Evolutionary conservation across 805 yeast species (phyloP).

Genomic region (Metschnikowia matae): DNA sequence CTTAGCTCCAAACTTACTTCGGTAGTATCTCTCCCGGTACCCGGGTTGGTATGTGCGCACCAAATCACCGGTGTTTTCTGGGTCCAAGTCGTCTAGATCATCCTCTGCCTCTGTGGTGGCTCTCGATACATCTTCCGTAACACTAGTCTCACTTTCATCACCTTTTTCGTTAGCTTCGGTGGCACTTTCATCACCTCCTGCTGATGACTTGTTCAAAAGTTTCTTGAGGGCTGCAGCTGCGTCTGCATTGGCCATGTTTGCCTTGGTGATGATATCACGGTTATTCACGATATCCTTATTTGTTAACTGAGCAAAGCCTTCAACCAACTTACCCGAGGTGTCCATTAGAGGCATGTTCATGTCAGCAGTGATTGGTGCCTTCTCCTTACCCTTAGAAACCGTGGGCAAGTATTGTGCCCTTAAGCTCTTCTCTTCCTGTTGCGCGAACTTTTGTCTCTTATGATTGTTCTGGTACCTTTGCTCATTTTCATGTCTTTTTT

Average conservation of each 20-base stretch:
- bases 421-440: constrained; percentile 43
- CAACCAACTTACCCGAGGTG: constrained; percentile 67
- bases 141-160: not conserved
- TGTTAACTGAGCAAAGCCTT: constrained; percentile 57
- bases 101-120: constrained; percentile 8
- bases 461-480: constrained; percentile 60
- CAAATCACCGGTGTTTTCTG: constrained; percentile 39
- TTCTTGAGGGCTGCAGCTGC: constrained; percentile 60
- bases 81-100: constrained; percentile 19
- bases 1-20: constrained; percentile 60
- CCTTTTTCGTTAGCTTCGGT: constrained; percentile 3
- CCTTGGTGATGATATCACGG: constrained; percentile 58
- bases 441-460: constrained; percentile 51
- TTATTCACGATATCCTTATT: constrained; percentile 69
- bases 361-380: constrained; percentile 67
- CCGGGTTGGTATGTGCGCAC: constrained; percentile 83
- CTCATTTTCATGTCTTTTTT: constrained; percentile 65
- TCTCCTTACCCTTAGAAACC: constrained; percentile 69
- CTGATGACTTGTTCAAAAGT: constrained; percentile 23
- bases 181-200: constrained; percentile 26
- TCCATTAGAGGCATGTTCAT: constrained; percentile 74
- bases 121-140: constrained; percentile 26
- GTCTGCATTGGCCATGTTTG: constrained; percentile 64
- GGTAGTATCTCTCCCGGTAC: constrained; percentile 76
- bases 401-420: constrained; percentile 45